phyloP scores from a whole-genome alignment of 208 protist genomes.

The Leishmania arabica region DNA sequence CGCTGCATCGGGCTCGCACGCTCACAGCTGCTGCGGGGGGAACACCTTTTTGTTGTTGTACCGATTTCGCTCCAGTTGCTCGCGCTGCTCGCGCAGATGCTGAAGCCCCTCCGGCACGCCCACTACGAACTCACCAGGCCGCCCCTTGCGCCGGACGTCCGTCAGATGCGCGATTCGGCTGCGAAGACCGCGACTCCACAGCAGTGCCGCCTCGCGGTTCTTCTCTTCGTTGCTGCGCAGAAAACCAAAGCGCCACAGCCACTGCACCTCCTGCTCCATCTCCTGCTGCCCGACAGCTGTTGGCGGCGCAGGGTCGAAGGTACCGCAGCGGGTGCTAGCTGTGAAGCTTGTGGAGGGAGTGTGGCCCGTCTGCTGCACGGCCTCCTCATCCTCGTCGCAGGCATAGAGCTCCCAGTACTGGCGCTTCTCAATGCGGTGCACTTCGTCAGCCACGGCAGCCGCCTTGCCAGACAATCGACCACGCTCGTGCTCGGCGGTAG shows the following conservation, averaged over 20 bases:
- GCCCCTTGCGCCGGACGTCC: constrained; percentile 76
- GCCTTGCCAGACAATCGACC: background rate
- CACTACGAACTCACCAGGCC: constrained; percentile 85
- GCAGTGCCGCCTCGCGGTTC: constrained; percentile 54
- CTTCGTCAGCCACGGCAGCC: constrained; percentile 27
- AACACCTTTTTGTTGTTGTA: constrained; percentile 73
- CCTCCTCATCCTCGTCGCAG: constrained; percentile 38
- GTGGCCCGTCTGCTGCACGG: constrained; percentile 3
- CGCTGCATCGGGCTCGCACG: background rate
- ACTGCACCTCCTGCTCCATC: constrained; percentile 56
- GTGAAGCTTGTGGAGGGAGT: background rate
- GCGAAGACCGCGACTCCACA: constrained; percentile 67
- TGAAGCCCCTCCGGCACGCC: constrained; percentile 88
- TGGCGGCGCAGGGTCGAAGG: constrained; percentile 3
- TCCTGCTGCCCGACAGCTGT: constrained; percentile 29
- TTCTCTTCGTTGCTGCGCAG: constrained; percentile 59
- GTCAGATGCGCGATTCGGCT: constrained; percentile 80
- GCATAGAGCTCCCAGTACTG: constrained; percentile 43
- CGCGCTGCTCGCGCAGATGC: constrained; percentile 77
- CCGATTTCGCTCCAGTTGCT: constrained; percentile 73
- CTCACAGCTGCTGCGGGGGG: constrained; percentile 62
- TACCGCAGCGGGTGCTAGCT: constrained; percentile 7
- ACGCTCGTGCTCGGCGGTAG: background rate
- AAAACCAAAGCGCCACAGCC: constrained; percentile 89
- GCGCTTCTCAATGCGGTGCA: constrained; percentile 35